phyloP scores from a whole-genome alignment of 177 flowering plant species.

The Vitis hybrid region DNA sequence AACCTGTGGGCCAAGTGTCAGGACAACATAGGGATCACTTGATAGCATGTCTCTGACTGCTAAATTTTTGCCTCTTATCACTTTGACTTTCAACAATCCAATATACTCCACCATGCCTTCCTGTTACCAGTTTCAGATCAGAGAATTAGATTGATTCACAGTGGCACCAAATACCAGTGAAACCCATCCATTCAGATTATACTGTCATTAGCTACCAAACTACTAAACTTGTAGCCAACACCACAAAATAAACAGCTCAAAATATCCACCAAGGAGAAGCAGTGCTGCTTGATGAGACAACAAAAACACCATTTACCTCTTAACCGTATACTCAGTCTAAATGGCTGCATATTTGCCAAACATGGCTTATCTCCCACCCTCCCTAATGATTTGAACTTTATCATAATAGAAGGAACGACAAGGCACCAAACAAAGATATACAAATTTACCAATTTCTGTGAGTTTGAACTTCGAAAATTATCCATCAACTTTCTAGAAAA shows the following conservation, averaged over 20 bases:
- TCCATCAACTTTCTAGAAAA: conserved; percentile 57
- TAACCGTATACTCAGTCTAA: no score
- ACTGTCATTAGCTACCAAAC: background rate
- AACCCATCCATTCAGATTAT: background rate
- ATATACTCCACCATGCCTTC: conserved; percentile 94
- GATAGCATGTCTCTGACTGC: conserved; percentile 93
- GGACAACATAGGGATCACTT: conserved; percentile 91
- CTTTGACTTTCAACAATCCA: conserved; percentile 85
- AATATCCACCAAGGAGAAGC: background rate
- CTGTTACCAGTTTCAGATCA: conserved; percentile 37
- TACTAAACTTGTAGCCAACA: background rate
- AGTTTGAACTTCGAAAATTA: conserved; percentile 50
- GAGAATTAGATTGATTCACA: background rate
- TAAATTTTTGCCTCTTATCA: conserved; percentile 73
- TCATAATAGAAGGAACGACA: background rate
- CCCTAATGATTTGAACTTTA: background rate
- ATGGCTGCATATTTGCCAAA: no score
- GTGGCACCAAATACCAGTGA: background rate
- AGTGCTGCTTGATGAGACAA: background rate
- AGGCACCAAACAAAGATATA: background rate
- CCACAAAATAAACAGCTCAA: background rate
- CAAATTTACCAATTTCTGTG: conserved; percentile 46
- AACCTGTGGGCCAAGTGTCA: conserved; percentile 86
- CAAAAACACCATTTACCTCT: background rate
- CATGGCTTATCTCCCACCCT: background rate